Evolutionary conservation across 768 basidiomycete genomes (phyloP), one percentile per base, ranked within the genome.

Genomic region (Xerocomus brunneocitrinus): DNA sequence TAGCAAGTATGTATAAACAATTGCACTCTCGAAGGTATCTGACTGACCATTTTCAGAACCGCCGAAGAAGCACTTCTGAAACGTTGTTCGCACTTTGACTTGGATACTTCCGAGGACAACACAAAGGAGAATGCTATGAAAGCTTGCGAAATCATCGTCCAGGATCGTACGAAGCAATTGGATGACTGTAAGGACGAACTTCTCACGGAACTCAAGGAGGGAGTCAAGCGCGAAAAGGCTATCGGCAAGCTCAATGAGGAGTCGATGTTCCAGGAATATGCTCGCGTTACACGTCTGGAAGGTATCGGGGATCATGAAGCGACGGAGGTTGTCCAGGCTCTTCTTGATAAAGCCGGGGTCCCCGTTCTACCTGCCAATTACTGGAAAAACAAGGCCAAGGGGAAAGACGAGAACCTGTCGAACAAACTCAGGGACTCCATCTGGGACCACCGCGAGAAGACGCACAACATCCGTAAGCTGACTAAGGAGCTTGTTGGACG

Each of bases 31-130:
- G 13, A 22, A 16, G 24, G 7, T 22, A 47, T 49, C 32, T 39
- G 49, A 52, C 31, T 38, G 30, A 49, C 49, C 50, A 54, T 55
- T 42, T 22, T 35, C 55, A 93, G 91, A 60, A 81, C 91, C 56
- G 91, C 91, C 3, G 91, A 93, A 64, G 92, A 97, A 73, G 93
- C 94, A 2, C 79, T 98, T 10, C 78, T 98, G 54, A 98, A 98
- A 66, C 87, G 95, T 36, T 95, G 93, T 66, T 95, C 94, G 5
- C 94, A 95, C 67, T 98, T 95, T 68, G 91, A 93, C 59, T 76
- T 94, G 32, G 89, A 91, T 50, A 81, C 80, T n/a, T 65, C 69
- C 28, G 65, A 65, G 8, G 58, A 54, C 14, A 82, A 79, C 57
- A 78, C 76, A 31, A 74, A 74, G 52, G 79, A 80, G 55, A 81